Base-by-base conservation (phyloP, 148 eudicot genomes). In the Camellia sinensis region DNA sequence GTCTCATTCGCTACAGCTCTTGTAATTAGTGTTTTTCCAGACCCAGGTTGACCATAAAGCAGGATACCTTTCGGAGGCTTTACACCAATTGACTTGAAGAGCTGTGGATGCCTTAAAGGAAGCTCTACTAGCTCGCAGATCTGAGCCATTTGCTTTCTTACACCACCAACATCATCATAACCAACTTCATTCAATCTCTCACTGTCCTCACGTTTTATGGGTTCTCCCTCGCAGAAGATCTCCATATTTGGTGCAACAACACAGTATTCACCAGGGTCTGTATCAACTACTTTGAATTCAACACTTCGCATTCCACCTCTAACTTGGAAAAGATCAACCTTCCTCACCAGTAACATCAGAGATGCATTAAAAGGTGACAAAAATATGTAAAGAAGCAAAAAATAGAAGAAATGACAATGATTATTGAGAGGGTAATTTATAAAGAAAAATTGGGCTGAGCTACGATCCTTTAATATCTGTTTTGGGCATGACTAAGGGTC, bases 231-330 rank as follows among this genome's bases (percentile, higher is more conserved):
- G 45, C 83, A 83, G 67, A 83, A 83, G 10, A 83, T 83, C 66
- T 83, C 86, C 2, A 83, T 83, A 14, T 83, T 83, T 40, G 86
- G 86, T 59, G 86, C 80, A 62, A 83, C 80, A 76, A 83, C 86
- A 71, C 86, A 83, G 37, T 83, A 83, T 22, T 83, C 86, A 4
- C 86, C 83, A 6, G 86, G 86, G 46, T 83, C 86, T n/a, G 86
- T 83, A 67, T 80, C 86, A 64, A 83, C 75, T 19, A 83, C 82
- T 48, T 83, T 83, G 79, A 83, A 83, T 63, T 83, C 86, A 3
- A 83, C 80, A 44, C 86, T 83, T 57, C 82, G 73, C 86, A 83
- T 79, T 41, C 80, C 86, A 53, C 86, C 86, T 80, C 86, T 83
- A 14, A 83, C 86, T 54, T 75, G 86, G 19, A 83, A 83, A 76